Evolutionary conservation across 1,139 yeast genomes (phyloP).

Genomic region (Geotrichum siamense): DNA sequence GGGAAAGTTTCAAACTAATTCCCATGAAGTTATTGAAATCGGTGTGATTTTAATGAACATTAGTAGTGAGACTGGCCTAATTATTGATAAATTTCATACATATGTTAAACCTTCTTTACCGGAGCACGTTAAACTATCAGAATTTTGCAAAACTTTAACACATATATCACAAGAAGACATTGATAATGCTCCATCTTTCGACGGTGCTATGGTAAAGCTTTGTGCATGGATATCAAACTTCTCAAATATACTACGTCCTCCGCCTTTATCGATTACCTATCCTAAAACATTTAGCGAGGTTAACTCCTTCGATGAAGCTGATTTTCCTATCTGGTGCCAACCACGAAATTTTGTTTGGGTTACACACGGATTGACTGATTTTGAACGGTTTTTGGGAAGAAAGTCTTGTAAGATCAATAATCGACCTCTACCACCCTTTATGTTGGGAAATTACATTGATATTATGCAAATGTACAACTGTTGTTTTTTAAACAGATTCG

Average conservation of each 20-base stretch:
- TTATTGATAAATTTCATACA: slow-evolving; percentile 17
- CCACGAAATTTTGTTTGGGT: slow-evolving; percentile 24
- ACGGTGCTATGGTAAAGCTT: slow-evolving; percentile 18
- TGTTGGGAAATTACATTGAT: slow-evolving; percentile 23
- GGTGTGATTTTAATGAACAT: slow-evolving; percentile 22
- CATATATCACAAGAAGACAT: slow-evolving; percentile 20
- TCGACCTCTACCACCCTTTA: slow-evolving; percentile 19
- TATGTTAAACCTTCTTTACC: slow-evolving; percentile 20
- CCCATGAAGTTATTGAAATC: slow-evolving; percentile 26
- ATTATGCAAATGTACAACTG: slow-evolving; percentile 19
- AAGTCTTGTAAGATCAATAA: slow-evolving; percentile 20
- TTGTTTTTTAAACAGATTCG: slow-evolving; percentile 2
- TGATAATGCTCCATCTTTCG: slow-evolving; percentile 22
- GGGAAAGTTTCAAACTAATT: slow-evolving; percentile 8
- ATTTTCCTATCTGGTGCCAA: slow-evolving; percentile 9
- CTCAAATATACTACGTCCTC: slow-evolving; percentile 14
- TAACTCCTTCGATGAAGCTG: background rate
- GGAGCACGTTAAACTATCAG: slow-evolving; percentile 13
- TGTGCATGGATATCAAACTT: slow-evolving; percentile 20
- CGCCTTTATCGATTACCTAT: slow-evolving; percentile 9
- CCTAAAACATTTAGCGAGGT: slow-evolving; percentile 1
- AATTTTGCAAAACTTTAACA: slow-evolving; percentile 20
- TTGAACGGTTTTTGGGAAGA: slow-evolving; percentile 23
- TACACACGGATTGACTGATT: slow-evolving; percentile 25
- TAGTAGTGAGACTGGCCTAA: slow-evolving; percentile 9